phyloP scores from a whole-genome alignment of 176 grass and related monocot species.

The Alopecurus myosuroides region DNA sequence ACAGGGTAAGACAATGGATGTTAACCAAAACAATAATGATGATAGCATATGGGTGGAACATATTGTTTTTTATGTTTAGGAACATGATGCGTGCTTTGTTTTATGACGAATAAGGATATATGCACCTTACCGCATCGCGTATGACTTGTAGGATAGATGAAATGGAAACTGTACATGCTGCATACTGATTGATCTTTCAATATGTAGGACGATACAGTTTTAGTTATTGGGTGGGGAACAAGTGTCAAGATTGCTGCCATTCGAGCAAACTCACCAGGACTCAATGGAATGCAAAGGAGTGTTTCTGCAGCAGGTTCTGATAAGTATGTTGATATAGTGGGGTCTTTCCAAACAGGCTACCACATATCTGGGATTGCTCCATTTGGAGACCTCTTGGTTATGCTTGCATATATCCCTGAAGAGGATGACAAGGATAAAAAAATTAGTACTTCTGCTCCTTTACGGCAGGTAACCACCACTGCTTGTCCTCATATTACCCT shows the following conservation, averaged over 20 bases:
- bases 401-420: constrained; percentile 87
- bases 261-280: constrained; percentile 58
- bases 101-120: neutral
- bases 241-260: constrained; percentile 88
- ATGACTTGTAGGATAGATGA: neutral
- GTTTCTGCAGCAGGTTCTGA: constrained; percentile 43
- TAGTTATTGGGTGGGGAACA: constrained; percentile 97
- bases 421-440: constrained; percentile 70
- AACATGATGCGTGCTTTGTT: neutral
- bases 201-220: constrained; percentile 80
- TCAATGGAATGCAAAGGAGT: constrained; percentile 80
- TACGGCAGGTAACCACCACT: constrained; percentile 60
- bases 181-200: constrained; percentile 22
- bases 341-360: constrained; percentile 90
- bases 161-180: neutral
- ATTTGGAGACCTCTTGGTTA: constrained; percentile 86
- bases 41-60: neutral
- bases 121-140: neutral
- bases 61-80: neutral
- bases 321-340: constrained; percentile 98
- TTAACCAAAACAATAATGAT: neutral
- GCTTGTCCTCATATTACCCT: constrained; percentile 1
- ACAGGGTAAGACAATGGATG: neutral
- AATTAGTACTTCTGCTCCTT: constrained; percentile 45
- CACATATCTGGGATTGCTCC: constrained; percentile 95